A percentile compares a stretch with the other conserved stretches of the same genome.
Evolutionary conservation across 2,329 filamentous ascomycete species (phyloP).

Genomic region (Arthrobotrys sinensis): DNA sequence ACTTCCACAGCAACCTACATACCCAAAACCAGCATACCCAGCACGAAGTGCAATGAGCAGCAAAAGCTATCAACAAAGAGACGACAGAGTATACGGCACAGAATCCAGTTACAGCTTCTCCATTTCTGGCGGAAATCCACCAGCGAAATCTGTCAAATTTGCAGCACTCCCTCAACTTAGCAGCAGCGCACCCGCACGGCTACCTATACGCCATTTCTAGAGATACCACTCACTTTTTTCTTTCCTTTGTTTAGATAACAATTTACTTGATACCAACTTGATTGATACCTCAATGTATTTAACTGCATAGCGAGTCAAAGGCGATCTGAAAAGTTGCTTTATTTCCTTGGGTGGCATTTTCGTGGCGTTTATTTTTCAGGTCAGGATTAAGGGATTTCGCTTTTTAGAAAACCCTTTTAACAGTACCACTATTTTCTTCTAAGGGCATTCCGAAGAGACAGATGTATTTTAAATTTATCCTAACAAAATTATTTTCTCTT

Average conservation of each 20-base stretch:
- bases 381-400: neutral
- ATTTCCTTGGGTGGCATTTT: slow-evolving; percentile 31
- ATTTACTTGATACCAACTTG: slow-evolving; percentile 24
- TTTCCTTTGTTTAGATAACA: slow-evolving; percentile 21
- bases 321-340: slow-evolving; percentile 36
- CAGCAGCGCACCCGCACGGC: slow-evolving; percentile 18
- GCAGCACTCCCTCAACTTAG: slow-evolving; percentile 43
- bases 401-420: neutral
- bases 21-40: slow-evolving; percentile 39
- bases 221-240: slow-evolving; percentile 9
- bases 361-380: slow-evolving; percentile 29
- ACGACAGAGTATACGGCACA: slow-evolving; percentile 40
- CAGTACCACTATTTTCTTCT: neutral
- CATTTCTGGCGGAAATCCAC: slow-evolving; percentile 37
- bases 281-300: slow-evolving; percentile 19
- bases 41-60: slow-evolving; percentile 49
- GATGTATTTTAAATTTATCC: neutral
- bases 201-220: slow-evolving; percentile 50
- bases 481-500: neutral
- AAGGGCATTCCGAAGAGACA: neutral
- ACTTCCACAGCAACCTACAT: slow-evolving; percentile 17
- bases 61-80: slow-evolving; percentile 3
- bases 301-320: slow-evolving; percentile 48
- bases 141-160: slow-evolving; percentile 54
- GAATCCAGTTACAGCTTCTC: slow-evolving; percentile 49